phyloP scores from a whole-genome alignment of 257 asterid species.

The Echium plantagineum region DNA sequence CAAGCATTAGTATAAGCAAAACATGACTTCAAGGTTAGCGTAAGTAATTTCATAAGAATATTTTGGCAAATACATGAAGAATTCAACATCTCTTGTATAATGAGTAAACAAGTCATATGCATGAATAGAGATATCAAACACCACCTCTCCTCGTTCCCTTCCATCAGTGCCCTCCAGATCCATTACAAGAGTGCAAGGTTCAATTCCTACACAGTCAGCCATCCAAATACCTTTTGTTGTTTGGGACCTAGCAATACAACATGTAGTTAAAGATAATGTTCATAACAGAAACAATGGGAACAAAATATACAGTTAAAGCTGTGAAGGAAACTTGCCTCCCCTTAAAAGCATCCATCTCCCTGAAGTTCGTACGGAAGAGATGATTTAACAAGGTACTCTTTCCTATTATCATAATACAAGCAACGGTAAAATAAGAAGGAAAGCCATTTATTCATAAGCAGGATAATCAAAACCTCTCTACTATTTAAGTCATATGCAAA shows the following conservation, averaged over 20 bases:
- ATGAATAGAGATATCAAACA: neutral
- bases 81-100: too few species aligned
- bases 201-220: conserved; percentile 70
- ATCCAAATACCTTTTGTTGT: conserved; percentile 62
- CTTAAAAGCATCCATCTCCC: conserved; percentile 90
- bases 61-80: neutral
- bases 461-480: neutral
- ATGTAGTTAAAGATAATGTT: conserved; percentile 9
- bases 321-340: conserved; percentile 38
- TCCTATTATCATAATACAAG: conserved; percentile 41
- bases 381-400: conserved; percentile 87
- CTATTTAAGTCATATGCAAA: neutral
- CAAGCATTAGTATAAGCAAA: too few species aligned
- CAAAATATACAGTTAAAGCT: neutral
- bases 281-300: conserved; percentile 7
- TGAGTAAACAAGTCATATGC: neutral
- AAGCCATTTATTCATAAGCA: neutral
- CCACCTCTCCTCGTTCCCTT: conserved; percentile 98
- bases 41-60: too few species aligned
- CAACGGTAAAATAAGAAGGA: neutral
- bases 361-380: conserved; percentile 64
- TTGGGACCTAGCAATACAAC: conserved; percentile 34
- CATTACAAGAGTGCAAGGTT: conserved; percentile 89
- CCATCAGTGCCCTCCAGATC: conserved; percentile 99
- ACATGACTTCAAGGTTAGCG: neutral